A percentile compares a stretch with the other conserved stretches of the same genome.
Conservation (phyloP, 345 rosid genomes). For the Acer campestre region DNA sequence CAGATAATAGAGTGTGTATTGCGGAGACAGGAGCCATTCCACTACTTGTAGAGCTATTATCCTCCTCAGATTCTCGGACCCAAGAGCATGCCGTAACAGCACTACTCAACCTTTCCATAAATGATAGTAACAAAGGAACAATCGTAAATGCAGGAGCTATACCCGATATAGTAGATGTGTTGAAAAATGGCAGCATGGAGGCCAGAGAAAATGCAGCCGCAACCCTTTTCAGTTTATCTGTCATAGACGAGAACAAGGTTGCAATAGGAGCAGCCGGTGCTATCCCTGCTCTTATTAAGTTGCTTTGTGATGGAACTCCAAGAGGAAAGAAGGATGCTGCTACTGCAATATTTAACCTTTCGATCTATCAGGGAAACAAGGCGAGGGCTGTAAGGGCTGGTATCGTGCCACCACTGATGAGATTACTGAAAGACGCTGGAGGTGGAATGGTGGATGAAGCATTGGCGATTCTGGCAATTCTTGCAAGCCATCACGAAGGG, state of each 20-base stretch:
- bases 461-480: conserved; percentile 87
- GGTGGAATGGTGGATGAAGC: conserved; percentile 98
- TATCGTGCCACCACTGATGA: conserved; percentile 72
- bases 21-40: conserved; percentile 98
- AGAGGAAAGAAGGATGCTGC: conserved; percentile 98
- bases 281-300: conserved; percentile 79
- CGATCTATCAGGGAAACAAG: conserved; percentile 95
- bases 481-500: conserved; percentile 90
- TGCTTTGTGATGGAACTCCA: conserved; percentile 87
- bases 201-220: conserved; percentile 99
- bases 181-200: conserved; percentile 91
- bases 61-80: conserved; percentile 77
- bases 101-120: conserved; percentile 93
- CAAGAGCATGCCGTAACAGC: conserved; percentile 99
- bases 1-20: conserved; percentile 89
- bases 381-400: conserved; percentile 96
- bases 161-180: conserved; percentile 86
- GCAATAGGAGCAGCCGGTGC: conserved; percentile 97
- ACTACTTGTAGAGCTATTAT: conserved; percentile 78
- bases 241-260: conserved; percentile 95
- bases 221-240: conserved; percentile 93
- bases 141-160: conserved; percentile 97
- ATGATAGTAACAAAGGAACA: conserved; percentile 83
- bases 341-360: conserved; percentile 91
- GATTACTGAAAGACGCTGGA: conserved; percentile 81